Conservation (phyloP, 2,329 filamentous ascomycete species). For the Claviceps pazoutovae region DNA sequence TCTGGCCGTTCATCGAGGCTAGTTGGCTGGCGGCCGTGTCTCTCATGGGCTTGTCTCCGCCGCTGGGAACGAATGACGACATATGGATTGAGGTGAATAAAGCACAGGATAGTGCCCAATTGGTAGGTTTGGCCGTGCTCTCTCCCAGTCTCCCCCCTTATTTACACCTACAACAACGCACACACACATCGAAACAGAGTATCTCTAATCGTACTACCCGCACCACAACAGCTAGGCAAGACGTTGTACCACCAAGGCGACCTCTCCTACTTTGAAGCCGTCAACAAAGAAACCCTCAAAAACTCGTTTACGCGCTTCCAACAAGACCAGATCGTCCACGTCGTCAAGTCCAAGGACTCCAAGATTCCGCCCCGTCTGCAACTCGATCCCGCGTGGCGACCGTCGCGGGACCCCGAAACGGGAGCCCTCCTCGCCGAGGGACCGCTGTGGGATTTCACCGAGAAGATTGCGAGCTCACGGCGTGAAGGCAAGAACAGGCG, state of each 20-base stretch:
- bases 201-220: conserved; percentile 5
- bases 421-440: conserved; percentile 55
- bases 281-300: conserved; percentile 94
- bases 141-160: background rate
- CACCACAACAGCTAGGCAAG: conserved; percentile 57
- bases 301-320: conserved; percentile 82
- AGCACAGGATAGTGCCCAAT: conserved; percentile 67
- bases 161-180: background rate
- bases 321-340: conserved; percentile 76
- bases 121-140: conserved; percentile 35
- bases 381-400: conserved; percentile 62
- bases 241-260: conserved; percentile 96
- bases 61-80: conserved; percentile 41
- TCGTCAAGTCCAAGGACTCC: conserved; percentile 53
- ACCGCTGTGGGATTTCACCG: conserved; percentile 80
- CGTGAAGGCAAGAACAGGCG: conserved; percentile 90
- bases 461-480: conserved; percentile 68
- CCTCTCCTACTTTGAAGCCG: conserved; percentile 91
- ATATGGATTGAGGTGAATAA: conserved; percentile 67
- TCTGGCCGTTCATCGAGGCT: conserved; percentile 96
- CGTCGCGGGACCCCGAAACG: conserved; percentile 46
- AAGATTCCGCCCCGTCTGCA: conserved; percentile 49
- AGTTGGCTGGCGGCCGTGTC: conserved; percentile 85
- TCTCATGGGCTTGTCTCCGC: conserved; percentile 73
- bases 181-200: background rate